phyloP scores from a whole-genome alignment of 2,329 filamentous ascomycete species.

The Sporothrix brasiliensis region DNA sequence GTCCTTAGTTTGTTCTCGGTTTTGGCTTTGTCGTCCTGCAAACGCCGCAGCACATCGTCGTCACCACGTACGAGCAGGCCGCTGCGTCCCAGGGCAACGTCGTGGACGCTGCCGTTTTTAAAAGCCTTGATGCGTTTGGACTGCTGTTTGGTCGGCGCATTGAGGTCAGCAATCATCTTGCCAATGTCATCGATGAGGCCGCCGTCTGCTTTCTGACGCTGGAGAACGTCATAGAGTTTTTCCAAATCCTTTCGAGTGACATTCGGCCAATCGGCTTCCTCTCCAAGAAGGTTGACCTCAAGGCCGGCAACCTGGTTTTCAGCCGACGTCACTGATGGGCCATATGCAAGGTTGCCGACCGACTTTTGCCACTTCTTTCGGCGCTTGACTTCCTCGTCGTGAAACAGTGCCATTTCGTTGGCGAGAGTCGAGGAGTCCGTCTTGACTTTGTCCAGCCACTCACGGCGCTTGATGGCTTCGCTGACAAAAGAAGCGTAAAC shows the following conservation, averaged over 20 bases:
- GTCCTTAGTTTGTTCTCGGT: constrained; percentile 74
- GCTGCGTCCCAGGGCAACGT: constrained; percentile 82
- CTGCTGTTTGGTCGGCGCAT: constrained; percentile 81
- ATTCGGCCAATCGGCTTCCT: constrained; percentile 78
- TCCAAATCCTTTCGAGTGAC: constrained; percentile 76
- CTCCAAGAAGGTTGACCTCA: constrained; percentile 81
- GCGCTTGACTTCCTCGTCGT: constrained; percentile 88
- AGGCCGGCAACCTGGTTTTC: constrained; percentile 74
- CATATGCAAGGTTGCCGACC: constrained; percentile 70
- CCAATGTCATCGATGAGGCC: constrained; percentile 70
- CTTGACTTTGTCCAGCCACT: constrained; percentile 91
- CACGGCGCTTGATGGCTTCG: constrained; percentile 80
- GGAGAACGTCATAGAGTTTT: constrained; percentile 69
- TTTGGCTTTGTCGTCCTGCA: constrained; percentile 82
- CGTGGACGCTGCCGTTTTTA: constrained; percentile 94
- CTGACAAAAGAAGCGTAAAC: constrained; percentile 88
- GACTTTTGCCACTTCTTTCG: constrained; percentile 88
- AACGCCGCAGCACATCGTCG: constrained; percentile 72
- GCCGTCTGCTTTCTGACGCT: constrained; percentile 66
- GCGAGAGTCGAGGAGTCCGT: constrained; percentile 83
- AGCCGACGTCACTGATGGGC: constrained; percentile 58
- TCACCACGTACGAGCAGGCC: constrained; percentile 84
- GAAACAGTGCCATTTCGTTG: constrained; percentile 89
- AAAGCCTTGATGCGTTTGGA: constrained; percentile 87
- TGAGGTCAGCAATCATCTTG: constrained; percentile 77